Evolutionary conservation across 306 rosid species (phyloP), one percentile per base, ranked within the genome.

Genomic region (Sindora glabra): DNA sequence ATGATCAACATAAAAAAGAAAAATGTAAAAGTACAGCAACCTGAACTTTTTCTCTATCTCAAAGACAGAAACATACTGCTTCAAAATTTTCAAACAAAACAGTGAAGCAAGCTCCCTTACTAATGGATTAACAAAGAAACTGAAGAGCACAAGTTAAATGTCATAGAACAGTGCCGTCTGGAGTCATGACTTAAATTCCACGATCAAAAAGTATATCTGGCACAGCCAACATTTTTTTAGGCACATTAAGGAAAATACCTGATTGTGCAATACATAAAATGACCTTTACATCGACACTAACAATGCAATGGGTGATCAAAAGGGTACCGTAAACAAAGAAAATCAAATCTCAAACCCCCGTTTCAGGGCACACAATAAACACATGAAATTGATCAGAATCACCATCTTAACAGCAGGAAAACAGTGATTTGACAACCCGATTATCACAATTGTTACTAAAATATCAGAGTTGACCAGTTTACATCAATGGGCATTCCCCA

Each of bases 381-480:
- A 2, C 16, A 2, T 5, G 11, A 45, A 16, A n/a, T 3, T 13
- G 39, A 24, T 18, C 67, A 54, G 23, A 73, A 59, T 19, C 67
- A 34, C 45, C 46, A 25, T 30, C 54, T 40, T 22, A 63, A 74
- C 54, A 56, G 4, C 5, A 8, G 13, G 16, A 5, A 5, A 42
- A 10, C 19, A 37, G n/a, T n/a, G 18, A 16, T 24, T 25, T 17
- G 24, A 25, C 15, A 68, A 19, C 46, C 71, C 50, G 22, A 56
- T 40, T 24, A 17, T 42, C 63, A 55, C 16, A 22, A 9, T 44
- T 29, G 10, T 2, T n/a, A n/a, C n/a, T n/a, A n/a, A n/a, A n/a
- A 40, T 9, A 59, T 24, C 56, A 70, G 29, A 46, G 80, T 70
- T 75, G 70, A 75, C 76, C 66, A 59, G 57, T 58, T 16, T n/a